Evolutionary conservation across 1,284 basidiomycete species (phyloP).

Genomic region (Sutorius eximius): DNA sequence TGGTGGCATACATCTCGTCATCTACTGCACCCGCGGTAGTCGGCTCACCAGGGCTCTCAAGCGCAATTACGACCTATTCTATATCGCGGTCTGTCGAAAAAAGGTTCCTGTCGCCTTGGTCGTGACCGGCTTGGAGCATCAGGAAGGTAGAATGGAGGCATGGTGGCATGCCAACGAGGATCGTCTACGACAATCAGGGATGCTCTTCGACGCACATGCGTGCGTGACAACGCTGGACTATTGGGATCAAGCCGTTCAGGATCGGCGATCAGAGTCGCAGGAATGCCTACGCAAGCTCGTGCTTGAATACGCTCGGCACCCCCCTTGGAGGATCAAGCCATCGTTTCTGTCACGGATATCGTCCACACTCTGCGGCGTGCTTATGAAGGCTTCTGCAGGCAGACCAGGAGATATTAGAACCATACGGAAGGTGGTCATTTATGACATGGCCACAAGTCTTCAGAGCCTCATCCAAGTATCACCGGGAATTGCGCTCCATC

Average conservation of each 20-base stretch:
- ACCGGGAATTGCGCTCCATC: not conserved
- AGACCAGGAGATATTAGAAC: not conserved
- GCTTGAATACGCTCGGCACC: not conserved
- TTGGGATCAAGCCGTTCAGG: not conserved
- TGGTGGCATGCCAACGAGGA: not conserved
- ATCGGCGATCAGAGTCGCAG: not conserved
- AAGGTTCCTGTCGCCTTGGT: not conserved
- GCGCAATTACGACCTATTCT: not conserved
- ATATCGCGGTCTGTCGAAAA: not conserved
- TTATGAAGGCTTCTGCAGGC: not conserved
- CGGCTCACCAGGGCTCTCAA: not conserved
- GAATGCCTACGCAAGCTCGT: not conserved
- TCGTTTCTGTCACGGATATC: not conserved
- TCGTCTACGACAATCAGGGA: not conserved
- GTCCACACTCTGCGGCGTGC: not conserved
- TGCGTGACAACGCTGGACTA: not conserved
- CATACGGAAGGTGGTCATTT: not conserved
- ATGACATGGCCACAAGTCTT: not conserved
- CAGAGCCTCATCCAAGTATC: not conserved
- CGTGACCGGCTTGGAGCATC: not conserved
- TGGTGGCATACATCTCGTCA: not conserved
- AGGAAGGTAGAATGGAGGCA: not conserved
- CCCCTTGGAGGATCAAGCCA: not conserved
- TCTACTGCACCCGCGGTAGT: not conserved
- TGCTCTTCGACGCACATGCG: not conserved